Evolutionary conservation across 768 basidiomycete genomes (phyloP), one percentile per base, ranked within the genome.

Genomic region (Lentinula edodes): DNA sequence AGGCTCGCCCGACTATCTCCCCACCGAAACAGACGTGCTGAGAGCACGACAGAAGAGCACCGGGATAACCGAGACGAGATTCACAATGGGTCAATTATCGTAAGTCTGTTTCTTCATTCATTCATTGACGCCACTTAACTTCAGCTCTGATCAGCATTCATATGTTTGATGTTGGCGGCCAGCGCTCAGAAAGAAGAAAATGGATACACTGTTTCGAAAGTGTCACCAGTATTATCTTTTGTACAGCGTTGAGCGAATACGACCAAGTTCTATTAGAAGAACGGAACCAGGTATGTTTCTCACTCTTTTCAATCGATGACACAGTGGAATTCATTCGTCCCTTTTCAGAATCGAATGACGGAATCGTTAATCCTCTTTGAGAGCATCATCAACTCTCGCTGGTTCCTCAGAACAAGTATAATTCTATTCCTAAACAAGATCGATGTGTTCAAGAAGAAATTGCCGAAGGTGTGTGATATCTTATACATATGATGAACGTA

Each of bases 21-120:
- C 95, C 0, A 90, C 87, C 18, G 90, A 92, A 68, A 86, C 83
- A 6, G 95, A 98, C 69, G 90, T 96, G 2, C 77, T 98, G 32
- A 80, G 93, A 28, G 92, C 93, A n/a, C 84, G 93, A 65, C 85
- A 86, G 61, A 95, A 95, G 78, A 93, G 88, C 60, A 88, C 90
- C 2, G 94, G 94, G 16, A 95, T 98, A 67, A 88, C 86, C 5
- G 95, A 98, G 75, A 97, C 95, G 6, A 75, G 88, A 68, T 91
- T 92, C 61, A 79, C 78, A 12, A 83, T 91, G 81, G 90, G 88
- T 2, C 83, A 79, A 53, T 70, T 86, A 6, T 82, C 83, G 83
- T 86, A 64, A 61, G 81, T 80, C 15, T 20, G 2, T 16, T 5
- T 43, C 8, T 51, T 9, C 28, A 28, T 62, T 9, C 35, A 36